Conservation (phyloP, 306 rosid genomes). For the Prunus salicina region DNA sequence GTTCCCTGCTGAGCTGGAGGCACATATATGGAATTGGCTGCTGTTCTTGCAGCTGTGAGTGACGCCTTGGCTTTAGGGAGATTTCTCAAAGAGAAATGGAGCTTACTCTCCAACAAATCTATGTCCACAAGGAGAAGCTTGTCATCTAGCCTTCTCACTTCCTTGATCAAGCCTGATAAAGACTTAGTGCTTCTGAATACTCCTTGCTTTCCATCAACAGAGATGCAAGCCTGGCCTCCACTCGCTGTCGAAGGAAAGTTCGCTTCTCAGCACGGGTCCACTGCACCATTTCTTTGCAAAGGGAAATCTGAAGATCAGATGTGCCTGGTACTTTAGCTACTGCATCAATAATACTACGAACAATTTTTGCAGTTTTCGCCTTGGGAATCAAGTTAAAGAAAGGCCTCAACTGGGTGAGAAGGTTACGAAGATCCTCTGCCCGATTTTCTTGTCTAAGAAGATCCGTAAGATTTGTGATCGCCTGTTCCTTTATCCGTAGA, state of each 20-base stretch:
- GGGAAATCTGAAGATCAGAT: constrained; percentile 77
- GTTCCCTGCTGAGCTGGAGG: constrained; percentile 99
- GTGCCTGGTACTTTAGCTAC: constrained; percentile 89
- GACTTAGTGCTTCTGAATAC: constrained; percentile 78
- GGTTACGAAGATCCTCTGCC: constrained; percentile 89
- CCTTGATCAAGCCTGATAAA: constrained; percentile 84
- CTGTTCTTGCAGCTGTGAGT: constrained; percentile 94
- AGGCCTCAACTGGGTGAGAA: constrained; percentile 88
- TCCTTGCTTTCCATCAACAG: constrained; percentile 92
- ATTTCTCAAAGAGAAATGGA: constrained; percentile 84
- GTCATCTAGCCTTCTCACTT: constrained; percentile 94
- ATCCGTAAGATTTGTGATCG: constrained; percentile 70
- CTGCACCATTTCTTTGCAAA: constrained; percentile 92
- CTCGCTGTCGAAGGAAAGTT: constrained; percentile 86
- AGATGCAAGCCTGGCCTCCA: constrained; percentile 93
- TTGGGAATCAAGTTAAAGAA: constrained; percentile 88
- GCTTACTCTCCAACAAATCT: constrained; percentile 90
- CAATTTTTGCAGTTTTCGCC: constrained; percentile 94
- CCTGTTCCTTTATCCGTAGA: constrained; percentile 79
- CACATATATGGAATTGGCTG: constrained; percentile 91
- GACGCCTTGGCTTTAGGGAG: constrained; percentile 98
- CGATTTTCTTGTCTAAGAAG: constrained; percentile 78
- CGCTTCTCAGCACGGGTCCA: constrained; percentile 94
- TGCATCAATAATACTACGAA: constrained; percentile 76
- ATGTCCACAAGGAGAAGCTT: constrained; percentile 97